Conservation (phyloP, 306 rosid genomes). For the Gleditsia sinensis region DNA sequence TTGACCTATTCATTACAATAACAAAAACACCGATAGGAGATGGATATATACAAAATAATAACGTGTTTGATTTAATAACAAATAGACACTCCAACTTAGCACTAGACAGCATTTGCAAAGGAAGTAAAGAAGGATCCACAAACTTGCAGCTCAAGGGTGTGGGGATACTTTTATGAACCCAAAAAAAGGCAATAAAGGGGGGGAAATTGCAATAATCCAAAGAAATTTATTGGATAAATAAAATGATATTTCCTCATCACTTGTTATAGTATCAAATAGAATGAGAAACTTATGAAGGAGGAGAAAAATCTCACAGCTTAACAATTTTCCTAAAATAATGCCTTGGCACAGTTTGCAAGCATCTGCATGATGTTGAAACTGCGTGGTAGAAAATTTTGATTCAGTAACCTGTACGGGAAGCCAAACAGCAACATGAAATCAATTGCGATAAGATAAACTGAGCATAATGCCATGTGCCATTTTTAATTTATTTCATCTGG, state of each 20-base stretch:
- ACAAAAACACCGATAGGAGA: neutral
- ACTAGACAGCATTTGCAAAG: neutral
- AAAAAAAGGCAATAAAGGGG: too few relatives aligned
- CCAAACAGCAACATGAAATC: slow-evolving; percentile 1
- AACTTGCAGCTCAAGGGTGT: too few relatives aligned
- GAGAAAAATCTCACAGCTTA: neutral
- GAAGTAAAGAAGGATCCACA: too few relatives aligned
- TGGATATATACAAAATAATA: neutral
- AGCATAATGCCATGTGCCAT: slow-evolving; percentile 16
- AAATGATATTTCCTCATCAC: neutral
- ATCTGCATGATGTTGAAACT: slow-evolving; percentile 7
- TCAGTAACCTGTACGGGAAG: slow-evolving; percentile 13
- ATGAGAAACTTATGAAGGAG: neutral
- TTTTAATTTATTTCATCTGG: slow-evolving; percentile 22
- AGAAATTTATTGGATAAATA: neutral
- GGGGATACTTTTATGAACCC: too few relatives aligned
- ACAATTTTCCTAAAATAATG: neutral
- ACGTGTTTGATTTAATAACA: neutral
- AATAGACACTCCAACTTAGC: neutral
- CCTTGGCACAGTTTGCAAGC: slow-evolving; percentile 17
- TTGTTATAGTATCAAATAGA: neutral
- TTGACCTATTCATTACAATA: neutral
- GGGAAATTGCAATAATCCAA: neutral
- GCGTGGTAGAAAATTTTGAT: slow-evolving; percentile 13
- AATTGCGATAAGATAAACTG: neutral